phyloP scores from a whole-genome alignment of 805 yeast species.

The Wickerhamiella nectarea region DNA sequence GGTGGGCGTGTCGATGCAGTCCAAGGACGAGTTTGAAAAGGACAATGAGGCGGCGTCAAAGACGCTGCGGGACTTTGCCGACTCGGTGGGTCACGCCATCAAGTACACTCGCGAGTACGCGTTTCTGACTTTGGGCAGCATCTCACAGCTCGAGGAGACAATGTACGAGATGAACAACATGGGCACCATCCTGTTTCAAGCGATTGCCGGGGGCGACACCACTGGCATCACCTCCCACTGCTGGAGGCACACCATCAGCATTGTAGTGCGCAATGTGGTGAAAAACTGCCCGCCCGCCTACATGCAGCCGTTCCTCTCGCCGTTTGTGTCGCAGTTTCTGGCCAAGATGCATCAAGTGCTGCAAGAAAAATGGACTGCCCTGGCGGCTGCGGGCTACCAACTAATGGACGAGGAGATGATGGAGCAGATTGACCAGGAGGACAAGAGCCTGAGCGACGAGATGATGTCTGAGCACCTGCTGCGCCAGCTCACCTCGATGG shows the following conservation, averaged over 20 bases:
- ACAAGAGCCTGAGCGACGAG: conserved; percentile 62
- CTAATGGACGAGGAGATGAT: conserved; percentile 31
- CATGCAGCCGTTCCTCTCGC: conserved; percentile 56
- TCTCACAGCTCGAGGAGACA: conserved; percentile 79
- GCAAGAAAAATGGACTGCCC: conserved; percentile 61
- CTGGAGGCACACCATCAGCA: conserved; percentile 92
- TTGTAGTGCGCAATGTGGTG: conserved; percentile 73
- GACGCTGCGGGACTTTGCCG: conserved; percentile 92
- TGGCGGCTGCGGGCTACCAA: conserved; percentile 35
- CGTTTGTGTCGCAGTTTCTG: conserved; percentile 65
- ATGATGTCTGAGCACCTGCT: conserved; percentile 95
- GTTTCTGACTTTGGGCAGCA: conserved; percentile 74
- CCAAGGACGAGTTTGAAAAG: conserved; percentile 85
- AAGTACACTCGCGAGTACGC: conserved; percentile 95
- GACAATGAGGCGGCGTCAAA: conserved; percentile 90
- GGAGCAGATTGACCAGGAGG: conserved; percentile 52
- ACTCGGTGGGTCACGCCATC: conserved; percentile 89
- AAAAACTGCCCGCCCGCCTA: conserved; percentile 72
- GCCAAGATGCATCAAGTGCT: conserved; percentile 60
- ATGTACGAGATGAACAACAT: conserved; percentile 75
- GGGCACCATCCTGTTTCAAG: conserved; percentile 64
- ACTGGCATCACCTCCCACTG: conserved; percentile 81
- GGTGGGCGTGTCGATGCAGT: conserved; percentile 88
- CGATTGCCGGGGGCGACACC: conserved; percentile 69
- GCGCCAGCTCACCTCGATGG: conserved; percentile 85